Conservation (phyloP, 768 basidiomycete species). For the Rossbeevera mucosa region DNA sequence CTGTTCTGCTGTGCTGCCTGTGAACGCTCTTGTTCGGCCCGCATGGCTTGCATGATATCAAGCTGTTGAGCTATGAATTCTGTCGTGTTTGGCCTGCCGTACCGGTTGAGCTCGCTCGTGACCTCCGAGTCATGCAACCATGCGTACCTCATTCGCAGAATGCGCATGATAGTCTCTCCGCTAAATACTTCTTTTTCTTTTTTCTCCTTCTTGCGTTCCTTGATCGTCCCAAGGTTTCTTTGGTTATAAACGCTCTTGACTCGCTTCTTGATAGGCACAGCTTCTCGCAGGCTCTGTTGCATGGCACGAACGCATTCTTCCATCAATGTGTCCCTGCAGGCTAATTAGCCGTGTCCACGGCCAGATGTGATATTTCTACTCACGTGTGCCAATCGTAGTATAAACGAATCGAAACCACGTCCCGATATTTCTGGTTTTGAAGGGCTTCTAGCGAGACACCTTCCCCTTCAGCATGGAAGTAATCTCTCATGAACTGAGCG, state of each 20-base stretch:
- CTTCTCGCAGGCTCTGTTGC: constrained; percentile 76
- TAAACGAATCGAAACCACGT: constrained; percentile 81
- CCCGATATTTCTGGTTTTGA: constrained; percentile 93
- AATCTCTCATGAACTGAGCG: constrained; percentile 82
- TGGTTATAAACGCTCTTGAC: constrained; percentile 91
- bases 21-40: constrained; percentile 76
- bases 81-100: constrained; percentile 61
- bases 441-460: constrained; percentile 81
- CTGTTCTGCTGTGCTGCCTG: constrained; percentile 56
- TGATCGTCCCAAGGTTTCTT: constrained; percentile 94
- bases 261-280: constrained; percentile 77
- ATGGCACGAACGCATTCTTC: constrained; percentile 95
- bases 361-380: constrained; percentile 25
- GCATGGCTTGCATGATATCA: constrained; percentile 76
- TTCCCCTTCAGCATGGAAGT: constrained; percentile 92
- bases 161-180: constrained; percentile 90
- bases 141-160: constrained; percentile 90
- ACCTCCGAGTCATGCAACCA: not conserved
- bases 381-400: constrained; percentile 97
- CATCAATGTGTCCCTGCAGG: constrained; percentile 70
- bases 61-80: constrained; percentile 89
- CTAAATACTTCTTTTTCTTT: constrained; percentile 69
- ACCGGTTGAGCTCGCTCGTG: constrained; percentile 2
- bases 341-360: constrained; percentile 5
- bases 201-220: constrained; percentile 85